A percentile compares a stretch with the other conserved stretches of the same genome.
phyloP scores from a whole-genome alignment of 176 grass and related monocot species.

The Musa itinerans region DNA sequence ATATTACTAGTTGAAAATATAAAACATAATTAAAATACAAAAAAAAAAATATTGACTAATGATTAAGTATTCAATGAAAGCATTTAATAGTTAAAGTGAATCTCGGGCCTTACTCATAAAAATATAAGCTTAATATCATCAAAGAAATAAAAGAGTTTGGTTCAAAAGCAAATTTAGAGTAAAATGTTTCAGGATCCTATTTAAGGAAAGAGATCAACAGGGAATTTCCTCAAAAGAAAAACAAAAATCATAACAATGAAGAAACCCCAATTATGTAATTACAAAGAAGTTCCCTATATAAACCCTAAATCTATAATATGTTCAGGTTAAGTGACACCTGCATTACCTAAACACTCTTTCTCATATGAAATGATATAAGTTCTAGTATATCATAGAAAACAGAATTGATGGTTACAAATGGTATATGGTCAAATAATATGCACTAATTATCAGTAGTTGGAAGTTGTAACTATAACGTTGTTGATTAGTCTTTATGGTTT shows the following conservation, averaged over 20 bases:
- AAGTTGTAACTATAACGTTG: too few species aligned
- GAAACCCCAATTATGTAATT: not conserved
- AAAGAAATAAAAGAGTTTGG: not conserved
- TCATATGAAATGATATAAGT: too few species aligned
- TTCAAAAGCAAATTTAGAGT: not conserved
- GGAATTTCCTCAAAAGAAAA: not conserved
- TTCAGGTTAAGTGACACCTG: too few species aligned
- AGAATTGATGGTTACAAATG: not conserved
- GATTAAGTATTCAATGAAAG: not conserved
- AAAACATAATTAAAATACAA: not conserved
- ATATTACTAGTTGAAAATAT: not conserved
- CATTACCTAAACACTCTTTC: too few species aligned
- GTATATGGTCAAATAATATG: too few species aligned
- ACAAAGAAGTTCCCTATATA: too few species aligned
- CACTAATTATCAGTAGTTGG: too few species aligned
- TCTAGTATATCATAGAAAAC: too few species aligned
- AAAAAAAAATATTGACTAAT: not conserved
- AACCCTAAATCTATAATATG: too few species aligned
- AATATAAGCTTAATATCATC: not conserved
- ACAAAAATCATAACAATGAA: not conserved
- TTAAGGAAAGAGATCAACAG: not conserved
- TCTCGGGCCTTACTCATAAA: not conserved
- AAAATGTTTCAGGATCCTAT: not conserved
- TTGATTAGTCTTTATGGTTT: too few species aligned
- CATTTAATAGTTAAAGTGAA: not conserved